These are phyloP conservation scores for Pythium volutum DNA, from an alignment of 352 stramenopile genomes.

Conservation along the genomic window DNA sequence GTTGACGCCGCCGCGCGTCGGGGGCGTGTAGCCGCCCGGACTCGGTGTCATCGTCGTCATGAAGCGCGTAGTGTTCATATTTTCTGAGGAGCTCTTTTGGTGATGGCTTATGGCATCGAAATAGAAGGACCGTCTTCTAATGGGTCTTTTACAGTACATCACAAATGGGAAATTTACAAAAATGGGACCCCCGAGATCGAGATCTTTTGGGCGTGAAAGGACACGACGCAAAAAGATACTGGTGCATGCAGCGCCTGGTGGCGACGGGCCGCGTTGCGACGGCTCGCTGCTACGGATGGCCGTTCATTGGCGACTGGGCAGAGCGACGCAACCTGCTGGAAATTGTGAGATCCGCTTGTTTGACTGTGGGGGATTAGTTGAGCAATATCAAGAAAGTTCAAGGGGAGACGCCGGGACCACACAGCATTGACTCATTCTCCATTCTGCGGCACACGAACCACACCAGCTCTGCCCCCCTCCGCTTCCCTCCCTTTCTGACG, in stretches of 20 bases:
- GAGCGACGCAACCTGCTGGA: not conserved
- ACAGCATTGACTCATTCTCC: not conserved
- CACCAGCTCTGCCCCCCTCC: not conserved
- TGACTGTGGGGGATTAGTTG: not conserved
- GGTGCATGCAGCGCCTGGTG: not conserved
- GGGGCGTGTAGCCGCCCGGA: slow-evolving; percentile 19
- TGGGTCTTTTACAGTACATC: not conserved
- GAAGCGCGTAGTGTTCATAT: not conserved
- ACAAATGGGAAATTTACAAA: not conserved
- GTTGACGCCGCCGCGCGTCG: slow-evolving; percentile 44
- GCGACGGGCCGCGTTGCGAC: slow-evolving; percentile 7
- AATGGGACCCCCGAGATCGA: slow-evolving; percentile 3
- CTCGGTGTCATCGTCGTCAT: slow-evolving; percentile 17
- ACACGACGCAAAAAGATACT: not conserved
- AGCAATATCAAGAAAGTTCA: not conserved
- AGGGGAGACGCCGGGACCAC: not conserved
- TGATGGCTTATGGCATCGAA: not conserved
- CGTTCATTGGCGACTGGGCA: slow-evolving; percentile 5
- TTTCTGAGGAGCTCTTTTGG: not conserved
- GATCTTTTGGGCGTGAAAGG: slow-evolving; percentile 20
- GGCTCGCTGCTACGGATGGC: slow-evolving; percentile 11
- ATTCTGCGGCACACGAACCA: not conserved
- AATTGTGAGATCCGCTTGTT: not conserved
- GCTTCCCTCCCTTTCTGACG: not conserved
- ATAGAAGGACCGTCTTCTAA: slow-evolving; percentile 9